Evolutionary conservation across 495 filamentous ascomycete genomes (phyloP).

Genomic region (Alectoria sarmentosa): DNA sequence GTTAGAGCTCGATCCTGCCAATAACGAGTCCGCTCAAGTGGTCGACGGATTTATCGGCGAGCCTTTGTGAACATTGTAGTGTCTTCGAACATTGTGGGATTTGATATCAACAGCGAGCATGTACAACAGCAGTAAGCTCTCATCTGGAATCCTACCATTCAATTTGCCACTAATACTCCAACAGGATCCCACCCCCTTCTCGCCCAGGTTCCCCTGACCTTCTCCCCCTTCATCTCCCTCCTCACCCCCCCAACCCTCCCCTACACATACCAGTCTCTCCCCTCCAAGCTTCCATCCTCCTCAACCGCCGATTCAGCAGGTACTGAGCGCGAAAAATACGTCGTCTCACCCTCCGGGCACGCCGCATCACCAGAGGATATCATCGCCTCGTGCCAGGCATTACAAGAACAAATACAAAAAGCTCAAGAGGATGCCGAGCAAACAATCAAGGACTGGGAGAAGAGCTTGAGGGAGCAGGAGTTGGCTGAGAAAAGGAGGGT

Average conservation of each 20-base stretch:
- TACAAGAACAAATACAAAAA: slow-evolving; percentile 66
- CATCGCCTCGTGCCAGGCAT: slow-evolving; percentile 65
- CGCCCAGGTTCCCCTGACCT: slow-evolving; percentile 84
- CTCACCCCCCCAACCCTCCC: slow-evolving; percentile 86
- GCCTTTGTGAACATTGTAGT: neutral
- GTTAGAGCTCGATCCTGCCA: too few species aligned
- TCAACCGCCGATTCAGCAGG: slow-evolving; percentile 48
- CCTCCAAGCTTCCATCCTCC: slow-evolving; percentile 76
- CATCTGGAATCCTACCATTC: neutral
- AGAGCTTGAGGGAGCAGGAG: slow-evolving; percentile 63
- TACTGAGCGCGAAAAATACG: slow-evolving; percentile 52
- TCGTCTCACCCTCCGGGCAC: slow-evolving; percentile 63
- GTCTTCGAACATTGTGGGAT: too few species aligned
- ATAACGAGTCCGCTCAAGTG: too few species aligned
- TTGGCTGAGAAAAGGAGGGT: slow-evolving; percentile 86
- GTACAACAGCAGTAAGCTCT: slow-evolving; percentile 25
- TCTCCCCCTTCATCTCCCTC: slow-evolving; percentile 90
- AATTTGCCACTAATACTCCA: slow-evolving; percentile 21
- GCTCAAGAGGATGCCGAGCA: slow-evolving; percentile 55
- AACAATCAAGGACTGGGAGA: slow-evolving; percentile 63
- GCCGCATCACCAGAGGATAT: slow-evolving; percentile 77
- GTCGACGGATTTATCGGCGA: too few species aligned
- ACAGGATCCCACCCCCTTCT: slow-evolving; percentile 79
- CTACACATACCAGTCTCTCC: slow-evolving; percentile 87
- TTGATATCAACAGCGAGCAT: slow-evolving; percentile 9